A percentile compares a stretch with the other conserved stretches of the same genome.
phyloP scores from a whole-genome alignment of 306 rosid species.

The Rosa persica region DNA sequence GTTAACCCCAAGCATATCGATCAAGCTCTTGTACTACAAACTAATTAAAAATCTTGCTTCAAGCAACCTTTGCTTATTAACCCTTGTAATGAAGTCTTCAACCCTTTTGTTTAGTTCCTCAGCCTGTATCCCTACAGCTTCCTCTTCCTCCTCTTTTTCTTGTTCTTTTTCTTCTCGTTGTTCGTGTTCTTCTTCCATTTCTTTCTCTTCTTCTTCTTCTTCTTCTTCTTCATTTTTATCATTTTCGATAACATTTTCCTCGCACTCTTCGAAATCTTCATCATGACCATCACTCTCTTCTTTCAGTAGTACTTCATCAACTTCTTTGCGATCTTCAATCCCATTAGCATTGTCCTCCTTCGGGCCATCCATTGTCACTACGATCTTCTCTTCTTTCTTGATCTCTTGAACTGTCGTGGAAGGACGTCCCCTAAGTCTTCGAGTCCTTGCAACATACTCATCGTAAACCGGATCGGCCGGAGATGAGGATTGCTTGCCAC shows the following conservation, averaged over 20 bases:
- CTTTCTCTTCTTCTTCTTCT: not conserved
- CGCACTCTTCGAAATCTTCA: constrained; percentile 17
- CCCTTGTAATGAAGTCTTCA: constrained; percentile 50
- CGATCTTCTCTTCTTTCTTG: constrained; percentile 19
- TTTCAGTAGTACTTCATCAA: not conserved
- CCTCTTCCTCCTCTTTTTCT: constrained; percentile 13
- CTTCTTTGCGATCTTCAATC: constrained; percentile 12
- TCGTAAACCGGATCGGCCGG: constrained; percentile 21
- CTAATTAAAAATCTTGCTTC: constrained; percentile 28
- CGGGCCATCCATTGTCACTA: not conserved
- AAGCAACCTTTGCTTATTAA: constrained; percentile 46
- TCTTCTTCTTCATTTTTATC: not conserved
- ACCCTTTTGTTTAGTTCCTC: constrained; percentile 46
- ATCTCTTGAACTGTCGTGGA: constrained; percentile 5
- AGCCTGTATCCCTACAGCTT: constrained; percentile 24
- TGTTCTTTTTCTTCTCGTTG: not conserved
- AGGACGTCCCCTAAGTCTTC: constrained; percentile 8
- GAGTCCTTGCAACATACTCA: constrained; percentile 31
- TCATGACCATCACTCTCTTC: constrained; percentile 5
- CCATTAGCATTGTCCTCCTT: not conserved
- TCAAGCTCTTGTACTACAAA: not conserved
- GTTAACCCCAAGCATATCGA: not conserved
- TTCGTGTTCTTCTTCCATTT: not conserved
- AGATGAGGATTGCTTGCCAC: constrained; percentile 10
- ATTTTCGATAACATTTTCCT: not conserved